Evolutionary conservation across 306 rosid genomes (phyloP), one percentile per base, ranked within the genome.

Genomic region (Acacia acuminata): DNA sequence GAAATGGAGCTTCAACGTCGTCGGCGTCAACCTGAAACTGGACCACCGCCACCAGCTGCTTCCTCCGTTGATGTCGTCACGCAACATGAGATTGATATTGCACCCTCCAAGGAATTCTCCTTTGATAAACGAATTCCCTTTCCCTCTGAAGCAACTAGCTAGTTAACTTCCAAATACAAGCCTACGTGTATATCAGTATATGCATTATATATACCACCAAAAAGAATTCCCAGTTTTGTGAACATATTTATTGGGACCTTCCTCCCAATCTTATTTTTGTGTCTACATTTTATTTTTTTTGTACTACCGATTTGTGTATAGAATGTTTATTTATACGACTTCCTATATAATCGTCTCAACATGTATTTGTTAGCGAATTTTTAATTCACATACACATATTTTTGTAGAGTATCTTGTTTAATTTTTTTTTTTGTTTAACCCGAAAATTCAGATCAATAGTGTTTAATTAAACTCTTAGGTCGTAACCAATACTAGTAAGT

Each of bases 41-140:
- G 58, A 51, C 58, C 58, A 51, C 44, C 7, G 16, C 58, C 58
- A 51, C 44, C 15, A 12, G 53, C 38, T 63, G 2, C 34, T 14
- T 8, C 74, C 36, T 11, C 44, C 24, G n/a, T 56, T 20, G 9
- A 56, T 20, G 7, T 14, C 20, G 73, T 0, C 0, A 65, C 24
- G 24, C 84, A 81, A 7, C 82, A 83, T 4, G 81, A 83, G 51
- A 80, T 87, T 61, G 71, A 55, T 56, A 58, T 78, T 1, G 86
- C 71, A 1, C 86, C 10, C 8, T 13, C 13, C 76, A 86, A 87
- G 20, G 97, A 93, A 3, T 91, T 91, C 64, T 93, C 96, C 0
- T 93, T 91, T 79, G 91, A 90, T 64, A 90, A 80, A 44, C 80
- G 63, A 56, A 56, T 56, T 20, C 11, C 63, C 12, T n/a, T 53